Conservation (phyloP, 2,329 filamentous ascomycete genomes). For the Talaromyces piceae region DNA sequence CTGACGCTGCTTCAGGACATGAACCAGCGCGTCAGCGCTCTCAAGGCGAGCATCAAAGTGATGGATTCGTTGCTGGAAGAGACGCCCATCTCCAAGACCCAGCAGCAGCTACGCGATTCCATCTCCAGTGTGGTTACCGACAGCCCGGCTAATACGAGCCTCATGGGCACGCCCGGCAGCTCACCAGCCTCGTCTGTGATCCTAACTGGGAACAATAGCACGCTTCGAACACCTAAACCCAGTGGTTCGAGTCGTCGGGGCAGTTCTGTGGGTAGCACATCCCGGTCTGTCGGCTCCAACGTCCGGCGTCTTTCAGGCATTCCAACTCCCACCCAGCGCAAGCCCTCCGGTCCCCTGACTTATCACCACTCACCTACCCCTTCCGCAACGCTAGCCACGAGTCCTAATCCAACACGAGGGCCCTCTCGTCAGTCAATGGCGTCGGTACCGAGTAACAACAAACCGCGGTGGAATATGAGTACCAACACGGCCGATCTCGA, state of each 20-base stretch:
- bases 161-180: slow-evolving; percentile 63
- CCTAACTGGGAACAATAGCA: slow-evolving; percentile 42
- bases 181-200: slow-evolving; percentile 62
- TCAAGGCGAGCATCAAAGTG: slow-evolving; percentile 69
- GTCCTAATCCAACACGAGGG: slow-evolving; percentile 43
- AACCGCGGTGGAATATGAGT: slow-evolving; percentile 66
- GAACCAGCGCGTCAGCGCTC: slow-evolving; percentile 67
- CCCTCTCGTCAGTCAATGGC: slow-evolving; percentile 33
- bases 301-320: slow-evolving; percentile 40
- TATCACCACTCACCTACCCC: slow-evolving; percentile 14
- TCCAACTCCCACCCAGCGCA: slow-evolving; percentile 21
- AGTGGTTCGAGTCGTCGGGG: slow-evolving; percentile 40
- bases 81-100: slow-evolving; percentile 49
- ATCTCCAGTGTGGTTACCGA: slow-evolving; percentile 89
- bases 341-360: slow-evolving; percentile 32
- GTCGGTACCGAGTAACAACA: slow-evolving; percentile 43
- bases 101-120: slow-evolving; percentile 76
- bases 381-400: slow-evolving; percentile 41
- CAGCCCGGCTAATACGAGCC: slow-evolving; percentile 61
- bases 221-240: slow-evolving; percentile 34
- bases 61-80: slow-evolving; percentile 72
- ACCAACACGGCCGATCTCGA: slow-evolving; percentile 58
- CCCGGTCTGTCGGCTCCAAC: slow-evolving; percentile 31
- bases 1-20: slow-evolving; percentile 78
- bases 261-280: slow-evolving; percentile 37